phyloP scores from a whole-genome alignment of 257 asterid genomes.

The Gentiana macrophylla region DNA sequence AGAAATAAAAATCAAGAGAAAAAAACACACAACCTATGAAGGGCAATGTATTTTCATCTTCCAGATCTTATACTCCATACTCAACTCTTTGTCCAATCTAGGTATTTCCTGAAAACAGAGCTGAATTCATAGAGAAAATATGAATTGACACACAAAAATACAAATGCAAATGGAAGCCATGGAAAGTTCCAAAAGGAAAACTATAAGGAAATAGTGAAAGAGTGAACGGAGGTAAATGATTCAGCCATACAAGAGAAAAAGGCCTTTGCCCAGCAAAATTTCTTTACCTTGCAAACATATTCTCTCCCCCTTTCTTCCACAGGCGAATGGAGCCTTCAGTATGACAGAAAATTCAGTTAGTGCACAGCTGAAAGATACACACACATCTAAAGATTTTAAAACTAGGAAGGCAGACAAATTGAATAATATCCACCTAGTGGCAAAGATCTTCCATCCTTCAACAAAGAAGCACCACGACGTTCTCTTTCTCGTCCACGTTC shows the following conservation, averaged over 20 bases:
- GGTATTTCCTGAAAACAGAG: too few species aligned
- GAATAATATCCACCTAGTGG: slow-evolving; percentile 82
- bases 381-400: slow-evolving; percentile 46
- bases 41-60: too few species aligned
- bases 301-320: slow-evolving; percentile 88
- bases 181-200: not conserved
- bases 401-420: slow-evolving; percentile 47
- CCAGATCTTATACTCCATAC: too few species aligned
- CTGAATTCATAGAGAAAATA: too few species aligned
- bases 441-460: slow-evolving; percentile 60
- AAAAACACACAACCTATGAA: too few species aligned
- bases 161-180: not conserved
- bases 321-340: slow-evolving; percentile 98
- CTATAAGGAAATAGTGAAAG: not conserved
- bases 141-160: too few species aligned
- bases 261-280: too few species aligned
- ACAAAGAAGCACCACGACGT: slow-evolving; percentile 57
- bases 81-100: too few species aligned
- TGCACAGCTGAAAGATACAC: slow-evolving; percentile 47
- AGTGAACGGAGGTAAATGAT: not conserved
- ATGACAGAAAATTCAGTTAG: slow-evolving; percentile 76
- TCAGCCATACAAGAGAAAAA: not conserved
- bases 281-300: slow-evolving; percentile 88
- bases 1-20: too few species aligned
- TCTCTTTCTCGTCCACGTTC: slow-evolving; percentile 57